Evolutionary conservation across 108 stramenopile species (phyloP).

Genomic region (Skeletonema grethae): DNA sequence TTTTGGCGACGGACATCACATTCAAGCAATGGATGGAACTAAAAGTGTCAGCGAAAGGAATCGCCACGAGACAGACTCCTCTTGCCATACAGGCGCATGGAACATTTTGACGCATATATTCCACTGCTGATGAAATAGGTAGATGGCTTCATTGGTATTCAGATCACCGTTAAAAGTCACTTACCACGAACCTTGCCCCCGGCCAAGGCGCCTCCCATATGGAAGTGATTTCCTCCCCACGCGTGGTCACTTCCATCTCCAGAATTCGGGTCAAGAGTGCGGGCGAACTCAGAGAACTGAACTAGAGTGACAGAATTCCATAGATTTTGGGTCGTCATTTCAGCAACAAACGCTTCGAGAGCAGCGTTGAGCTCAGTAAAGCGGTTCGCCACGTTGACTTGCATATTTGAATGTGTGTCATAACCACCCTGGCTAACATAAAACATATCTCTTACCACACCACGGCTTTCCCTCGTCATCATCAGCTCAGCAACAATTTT

Average conservation of each 20-base stretch:
- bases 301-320: conserved; percentile 60
- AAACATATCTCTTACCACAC: conserved; percentile 51
- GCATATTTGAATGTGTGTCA: conserved; percentile 53
- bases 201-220: conserved; percentile 56
- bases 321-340: conserved; percentile 49
- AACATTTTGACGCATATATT: no score
- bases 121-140: no score
- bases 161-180: background rate
- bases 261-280: conserved; percentile 70
- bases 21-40: no score
- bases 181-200: conserved; percentile 54
- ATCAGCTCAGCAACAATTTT: conserved; percentile 44
- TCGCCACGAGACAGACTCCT: no score
- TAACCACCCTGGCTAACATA: conserved; percentile 55
- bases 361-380: conserved; percentile 49
- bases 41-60: no score
- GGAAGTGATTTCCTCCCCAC: conserved; percentile 63
- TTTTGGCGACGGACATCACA: no score
- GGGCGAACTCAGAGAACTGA: conserved; percentile 64
- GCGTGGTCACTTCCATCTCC: conserved; percentile 77
- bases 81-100: no score
- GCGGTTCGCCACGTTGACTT: conserved; percentile 16
- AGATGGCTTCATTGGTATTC: no score
- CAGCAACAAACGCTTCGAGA: conserved; percentile 51
- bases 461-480: conserved; percentile 26